Base-by-base conservation (phyloP, 345 rosid species). In the Arabis alpina region DNA sequence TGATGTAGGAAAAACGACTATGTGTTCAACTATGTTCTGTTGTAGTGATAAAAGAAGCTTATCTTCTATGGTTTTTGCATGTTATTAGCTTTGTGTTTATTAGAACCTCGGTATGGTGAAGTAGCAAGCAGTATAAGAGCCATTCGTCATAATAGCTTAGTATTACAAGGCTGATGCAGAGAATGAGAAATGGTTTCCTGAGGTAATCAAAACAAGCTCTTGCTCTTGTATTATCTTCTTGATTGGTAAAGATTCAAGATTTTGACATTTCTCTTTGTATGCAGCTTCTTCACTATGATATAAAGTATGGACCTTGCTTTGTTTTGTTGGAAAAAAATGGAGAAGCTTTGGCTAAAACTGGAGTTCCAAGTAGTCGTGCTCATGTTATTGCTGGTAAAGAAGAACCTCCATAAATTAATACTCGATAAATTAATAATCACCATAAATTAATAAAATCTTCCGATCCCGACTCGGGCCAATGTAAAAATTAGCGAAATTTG, bases 101-200 rank as follows among this genome's bases (percentile, higher is more conserved):
- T 10, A 73, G 50, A 57, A 24, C 40, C 72, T 52, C 1, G 55
- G 76, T 43, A 6, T 48, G 3, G 72, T 72, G 48, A 72, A 51
- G 71, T 82, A 81, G 53, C 76, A 24, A 27, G 80, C 13, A 47
- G 64, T n/a, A n/a, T n/a, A n/a, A n/a, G n/a, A n/a, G n/a, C n/a
- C n/a, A n/a, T n/a, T n/a, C n/a, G n/a, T n/a, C n/a, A n/a, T n/a
- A n/a, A n/a, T n/a, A n/a, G 99, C 85, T 89, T 13, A 85, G 64
- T 73, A 70, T 94, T 73, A 88, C 88, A 23, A 82, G 96, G 98
- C 95, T 15, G 97, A 93, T 55, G 97, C 97, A 1, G 95, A 93
- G 87, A 91, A 91, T 34, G 88, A 91, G 66, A 82, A 80, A 64
- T 93, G 99, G 99, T 70, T 93, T 48, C 99, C 99, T 13, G 98